phyloP scores from a whole-genome alignment of 805 yeast genomes.

The Wickerhamiella musiphila region DNA sequence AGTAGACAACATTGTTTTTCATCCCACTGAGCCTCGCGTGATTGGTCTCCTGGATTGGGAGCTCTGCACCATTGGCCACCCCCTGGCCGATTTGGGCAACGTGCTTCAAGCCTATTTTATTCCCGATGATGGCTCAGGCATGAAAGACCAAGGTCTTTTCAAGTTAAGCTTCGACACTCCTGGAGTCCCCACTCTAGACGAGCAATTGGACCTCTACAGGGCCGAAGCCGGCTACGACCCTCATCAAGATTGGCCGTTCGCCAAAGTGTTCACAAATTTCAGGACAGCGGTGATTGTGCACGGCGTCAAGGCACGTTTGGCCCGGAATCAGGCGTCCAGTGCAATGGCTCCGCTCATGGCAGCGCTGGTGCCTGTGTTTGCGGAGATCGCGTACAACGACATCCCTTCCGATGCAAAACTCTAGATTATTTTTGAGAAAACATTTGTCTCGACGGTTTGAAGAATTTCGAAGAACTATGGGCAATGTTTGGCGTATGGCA shows the following conservation, averaged over 20 bases:
- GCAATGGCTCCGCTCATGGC: constrained; percentile 31
- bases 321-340: constrained; percentile 36
- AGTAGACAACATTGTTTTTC: constrained; percentile 44
- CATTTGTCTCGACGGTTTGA: too few relatives aligned
- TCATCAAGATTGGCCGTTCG: constrained; percentile 31
- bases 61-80: constrained; percentile 46
- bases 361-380: constrained; percentile 18
- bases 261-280: constrained; percentile 37
- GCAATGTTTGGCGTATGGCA: too few relatives aligned
- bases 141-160: constrained; percentile 9
- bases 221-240: constrained; percentile 28
- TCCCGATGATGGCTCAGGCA: constrained; percentile 17
- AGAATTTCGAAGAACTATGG: too few relatives aligned
- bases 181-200: constrained; percentile 15
- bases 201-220: constrained; percentile 14
- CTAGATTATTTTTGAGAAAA: too few relatives aligned
- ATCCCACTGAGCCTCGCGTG: constrained; percentile 33
- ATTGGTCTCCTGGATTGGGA: constrained; percentile 52
- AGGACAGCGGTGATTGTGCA: constrained; percentile 41
- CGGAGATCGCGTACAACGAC: constrained; percentile 17
- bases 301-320: constrained; percentile 41
- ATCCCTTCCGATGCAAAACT: constrained; percentile 4
- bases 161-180: constrained; percentile 16
- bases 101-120: constrained; percentile 36
- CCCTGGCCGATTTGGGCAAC: constrained; percentile 43